Base-by-base conservation (phyloP, 768 basidiomycete species). In the Mycena kentingensis region DNA sequence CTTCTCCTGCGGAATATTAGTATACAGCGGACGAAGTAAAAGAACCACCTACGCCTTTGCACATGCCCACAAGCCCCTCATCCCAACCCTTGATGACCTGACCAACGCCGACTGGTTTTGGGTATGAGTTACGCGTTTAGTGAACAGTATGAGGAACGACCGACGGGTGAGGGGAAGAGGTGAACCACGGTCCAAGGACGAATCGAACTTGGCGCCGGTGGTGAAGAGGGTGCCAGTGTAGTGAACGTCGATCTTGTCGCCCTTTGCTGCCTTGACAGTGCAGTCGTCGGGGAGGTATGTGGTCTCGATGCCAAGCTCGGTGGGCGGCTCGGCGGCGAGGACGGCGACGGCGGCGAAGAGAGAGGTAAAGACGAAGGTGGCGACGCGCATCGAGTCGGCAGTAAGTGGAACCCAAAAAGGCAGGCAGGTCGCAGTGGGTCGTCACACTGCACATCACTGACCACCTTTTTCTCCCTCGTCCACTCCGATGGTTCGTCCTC, bases 61-160 rank as follows among this genome's bases (percentile, higher is more conserved):
- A 37, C 36, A 7, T 18, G 49, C 87, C 89, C 32, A 79, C 51
- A 43, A 93, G 82, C 60, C 90, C 90, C 35, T 89, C 70, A 60
- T 93, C 90, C 90, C 90, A 93, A 16, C 90, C 90, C 58, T 77
- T 77, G 66, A 93, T 93, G 46, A 93, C 90, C 63, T 91, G 89
- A 10, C 87, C 87, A 34, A 76, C 69, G 44, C 90, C 90, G 26
- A 93, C 90, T 93, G 37, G 5, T 47, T 25, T 7, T 34, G 11
- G 52, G 25, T 16, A 31, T 38, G 8, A 32, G 26, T 7, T 21
- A 13, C 45, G n/a, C n/a, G n/a, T n/a, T n/a, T n/a, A n/a, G n/a
- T n/a, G n/a, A 53, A 8, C 11, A 31, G 6, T 1, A 7, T 11
- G 6, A 41, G 32, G 29, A 49, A 29, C 25, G 29, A 63, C 84